Evolutionary conservation across 2,329 filamentous ascomycete species (phyloP).

Genomic region (Cytospora leucostoma): DNA sequence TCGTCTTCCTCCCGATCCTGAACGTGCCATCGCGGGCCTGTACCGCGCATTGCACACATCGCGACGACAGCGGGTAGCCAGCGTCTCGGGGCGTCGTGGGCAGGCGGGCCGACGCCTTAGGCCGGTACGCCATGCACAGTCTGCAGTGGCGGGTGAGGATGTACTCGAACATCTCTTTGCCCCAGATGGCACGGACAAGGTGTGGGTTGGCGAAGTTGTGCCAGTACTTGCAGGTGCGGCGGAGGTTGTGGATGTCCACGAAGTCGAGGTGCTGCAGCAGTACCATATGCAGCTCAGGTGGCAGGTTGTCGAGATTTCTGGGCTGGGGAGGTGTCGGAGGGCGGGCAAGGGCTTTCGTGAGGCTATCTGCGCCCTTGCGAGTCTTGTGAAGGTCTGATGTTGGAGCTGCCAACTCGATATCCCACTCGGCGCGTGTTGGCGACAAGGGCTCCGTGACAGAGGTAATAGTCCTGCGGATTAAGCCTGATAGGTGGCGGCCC

Average conservation of each 20-base stretch:
- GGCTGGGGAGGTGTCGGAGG: constrained; percentile 2
- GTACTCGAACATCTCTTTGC: constrained; percentile 32
- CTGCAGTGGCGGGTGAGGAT: constrained; percentile 40
- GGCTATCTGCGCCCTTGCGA: background rate
- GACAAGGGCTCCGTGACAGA: constrained; percentile 22
- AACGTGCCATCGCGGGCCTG: constrained; percentile 40
- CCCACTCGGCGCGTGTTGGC: constrained; percentile 16
- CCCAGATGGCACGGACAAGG: constrained; percentile 41
- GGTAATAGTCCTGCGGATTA: constrained; percentile 14
- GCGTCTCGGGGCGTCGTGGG: constrained; percentile 35
- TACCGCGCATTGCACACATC: constrained; percentile 44
- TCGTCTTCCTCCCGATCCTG: constrained; percentile 41
- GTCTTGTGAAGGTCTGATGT: constrained; percentile 18
- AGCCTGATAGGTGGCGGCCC: background rate
- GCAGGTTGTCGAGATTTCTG: constrained; percentile 39
- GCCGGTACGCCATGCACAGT: constrained; percentile 39
- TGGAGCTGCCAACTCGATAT: constrained; percentile 4
- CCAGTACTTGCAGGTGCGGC: constrained; percentile 44
- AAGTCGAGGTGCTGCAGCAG: constrained; percentile 45
- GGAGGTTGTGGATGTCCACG: constrained; percentile 45
- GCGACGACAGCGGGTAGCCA: constrained; percentile 42
- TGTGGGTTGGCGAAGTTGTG: constrained; percentile 39
- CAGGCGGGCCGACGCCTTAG: constrained; percentile 37
- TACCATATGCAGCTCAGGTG: constrained; percentile 45
- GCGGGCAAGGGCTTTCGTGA: background rate